Evolutionary conservation across 768 basidiomycete genomes (phyloP).

Genomic region (Amanita rubescens): DNA sequence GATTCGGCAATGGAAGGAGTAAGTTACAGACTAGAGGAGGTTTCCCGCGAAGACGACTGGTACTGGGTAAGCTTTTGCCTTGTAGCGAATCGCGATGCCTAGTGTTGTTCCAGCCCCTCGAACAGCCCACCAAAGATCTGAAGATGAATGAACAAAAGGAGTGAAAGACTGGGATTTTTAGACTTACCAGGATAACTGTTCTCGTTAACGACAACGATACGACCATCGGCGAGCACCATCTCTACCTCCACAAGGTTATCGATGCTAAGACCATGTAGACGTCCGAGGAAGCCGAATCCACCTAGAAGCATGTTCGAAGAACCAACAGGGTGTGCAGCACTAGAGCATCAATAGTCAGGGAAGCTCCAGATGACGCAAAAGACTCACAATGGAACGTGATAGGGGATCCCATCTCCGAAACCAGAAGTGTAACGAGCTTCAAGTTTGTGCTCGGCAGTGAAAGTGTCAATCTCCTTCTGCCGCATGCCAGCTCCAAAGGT

Average conservation of each 20-base stretch:
- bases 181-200: slow-evolving; percentile 55
- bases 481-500: slow-evolving; percentile 83
- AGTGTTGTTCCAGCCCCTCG: slow-evolving; percentile 79
- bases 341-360: slow-evolving; percentile 24
- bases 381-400: slow-evolving; percentile 73
- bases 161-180: neutral
- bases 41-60: slow-evolving; percentile 91
- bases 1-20: neutral
- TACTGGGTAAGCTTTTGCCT: slow-evolving; percentile 81
- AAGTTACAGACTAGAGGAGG: slow-evolving; percentile 69
- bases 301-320: slow-evolving; percentile 78
- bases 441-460: slow-evolving; percentile 60
- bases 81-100: slow-evolving; percentile 85
- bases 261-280: slow-evolving; percentile 78
- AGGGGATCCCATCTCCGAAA: slow-evolving; percentile 52
- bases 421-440: slow-evolving; percentile 49
- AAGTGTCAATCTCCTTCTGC: slow-evolving; percentile 80
- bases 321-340: slow-evolving; percentile 73
- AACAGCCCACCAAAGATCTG: slow-evolving; percentile 86
- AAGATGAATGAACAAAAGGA: slow-evolving; percentile 17
- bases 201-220: slow-evolving; percentile 73
- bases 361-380: too few species aligned
- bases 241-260: slow-evolving; percentile 91
- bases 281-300: slow-evolving; percentile 83
- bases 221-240: slow-evolving; percentile 85